phyloP scores from a whole-genome alignment of 2,329 filamentous ascomycete genomes.

The Pestalotiopsis sp. region DNA sequence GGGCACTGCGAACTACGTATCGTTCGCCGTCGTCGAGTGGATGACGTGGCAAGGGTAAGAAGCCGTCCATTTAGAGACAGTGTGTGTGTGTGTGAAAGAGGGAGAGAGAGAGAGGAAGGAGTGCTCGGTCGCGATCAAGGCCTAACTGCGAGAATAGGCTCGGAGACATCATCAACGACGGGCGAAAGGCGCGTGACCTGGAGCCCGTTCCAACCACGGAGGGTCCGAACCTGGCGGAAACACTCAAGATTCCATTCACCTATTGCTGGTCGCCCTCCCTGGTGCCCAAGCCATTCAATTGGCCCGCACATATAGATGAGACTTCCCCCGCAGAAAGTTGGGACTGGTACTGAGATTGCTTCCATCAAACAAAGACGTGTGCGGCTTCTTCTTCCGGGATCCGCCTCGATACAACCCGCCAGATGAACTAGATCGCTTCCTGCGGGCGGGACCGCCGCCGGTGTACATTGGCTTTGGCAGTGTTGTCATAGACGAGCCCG shows the following conservation, averaged over 20 bases:
- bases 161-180: conserved; percentile 83
- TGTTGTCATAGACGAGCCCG: conserved; percentile 53
- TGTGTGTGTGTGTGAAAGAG: too few relatives aligned
- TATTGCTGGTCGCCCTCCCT: conserved; percentile 87
- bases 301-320: conserved; percentile 64
- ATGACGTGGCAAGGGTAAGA: conserved; percentile 76
- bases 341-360: neutral
- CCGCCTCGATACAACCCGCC: conserved; percentile 66
- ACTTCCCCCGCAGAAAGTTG: neutral
- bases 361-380: conserved; percentile 38
- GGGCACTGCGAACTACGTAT: conserved; percentile 73
- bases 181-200: conserved; percentile 70
- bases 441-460: conserved; percentile 69
- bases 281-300: conserved; percentile 76
- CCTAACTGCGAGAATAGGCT: conserved; percentile 36
- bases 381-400: conserved; percentile 76
- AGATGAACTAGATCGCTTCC: conserved; percentile 65
- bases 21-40: conserved; percentile 79
- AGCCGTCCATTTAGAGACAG: too few relatives aligned
- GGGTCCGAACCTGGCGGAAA: conserved; percentile 73
- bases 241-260: conserved; percentile 75
- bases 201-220: conserved; percentile 74
- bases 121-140: too few relatives aligned
- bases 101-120: neutral
- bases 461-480: conserved; percentile 75